Percentiles rank a stretch among this genome's conserved stretches.
phyloP scores from a whole-genome alignment of 164 flowering plant species.

The Cinnamomum chago region DNA sequence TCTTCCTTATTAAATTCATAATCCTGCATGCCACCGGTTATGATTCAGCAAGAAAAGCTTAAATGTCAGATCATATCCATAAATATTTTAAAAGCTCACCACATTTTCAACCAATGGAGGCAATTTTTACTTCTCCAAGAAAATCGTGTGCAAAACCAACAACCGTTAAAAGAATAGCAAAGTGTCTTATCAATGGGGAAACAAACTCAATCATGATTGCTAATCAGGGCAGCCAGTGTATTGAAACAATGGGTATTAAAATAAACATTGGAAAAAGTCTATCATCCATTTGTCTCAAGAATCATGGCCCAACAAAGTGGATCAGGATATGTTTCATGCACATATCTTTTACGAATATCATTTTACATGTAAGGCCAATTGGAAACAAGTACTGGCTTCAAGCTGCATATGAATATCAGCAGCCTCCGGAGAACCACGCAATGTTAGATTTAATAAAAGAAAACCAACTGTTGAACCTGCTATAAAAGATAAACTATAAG shows the following conservation, averaged over 20 bases:
- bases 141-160: background rate
- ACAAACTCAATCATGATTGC: background rate
- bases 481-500: background rate
- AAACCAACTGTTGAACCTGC: background rate
- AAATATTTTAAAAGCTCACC: background rate
- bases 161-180: no score
- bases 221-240: background rate
- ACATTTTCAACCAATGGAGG: background rate
- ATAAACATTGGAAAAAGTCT: background rate
- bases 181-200: no score
- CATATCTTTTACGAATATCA: no score
- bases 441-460: conserved; percentile 1
- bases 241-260: background rate
- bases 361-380: no score
- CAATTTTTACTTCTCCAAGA: background rate
- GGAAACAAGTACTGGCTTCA: no score
- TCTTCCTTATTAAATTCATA: conserved; percentile 35
- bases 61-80: background rate
- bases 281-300: no score
- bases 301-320: no score
- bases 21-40: conserved; percentile 40
- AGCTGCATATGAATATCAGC: no score
- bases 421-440: no score
- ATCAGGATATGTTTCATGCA: no score
- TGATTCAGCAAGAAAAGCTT: conserved; percentile 1